Evolutionary conservation across 108 stramenopile genomes (phyloP).

Genomic region (Epipyxis sp.): DNA sequence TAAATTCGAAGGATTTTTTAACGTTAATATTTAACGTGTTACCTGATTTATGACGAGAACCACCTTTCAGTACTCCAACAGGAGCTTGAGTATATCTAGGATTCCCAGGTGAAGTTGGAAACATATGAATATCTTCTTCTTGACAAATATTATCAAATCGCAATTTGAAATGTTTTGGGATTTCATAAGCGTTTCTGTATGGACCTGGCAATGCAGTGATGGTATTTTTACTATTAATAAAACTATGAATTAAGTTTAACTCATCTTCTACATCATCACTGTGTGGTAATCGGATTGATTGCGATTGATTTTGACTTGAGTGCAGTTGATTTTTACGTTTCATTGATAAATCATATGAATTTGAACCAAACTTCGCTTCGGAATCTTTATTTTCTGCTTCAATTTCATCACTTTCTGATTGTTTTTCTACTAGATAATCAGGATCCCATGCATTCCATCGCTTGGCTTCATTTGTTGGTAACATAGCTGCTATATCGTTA

Average conservation of each 20-base stretch:
- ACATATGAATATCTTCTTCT: constrained; percentile 16
- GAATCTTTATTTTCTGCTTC: neutral
- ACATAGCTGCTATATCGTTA: constrained; percentile 10
- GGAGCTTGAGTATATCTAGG: neutral
- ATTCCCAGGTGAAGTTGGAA: neutral
- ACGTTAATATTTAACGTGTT: too few relatives aligned
- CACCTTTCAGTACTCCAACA: neutral
- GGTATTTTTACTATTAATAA: constrained; percentile 26
- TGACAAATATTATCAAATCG: neutral
- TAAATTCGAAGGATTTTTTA: too few relatives aligned
- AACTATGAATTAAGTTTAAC: constrained; percentile 6
- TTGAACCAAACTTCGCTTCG: neutral
- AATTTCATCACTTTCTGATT: neutral
- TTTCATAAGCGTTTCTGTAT: constrained; percentile 10
- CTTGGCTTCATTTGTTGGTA: constrained; percentile 22
- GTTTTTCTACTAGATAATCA: neutral
- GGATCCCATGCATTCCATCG: constrained; percentile 34
- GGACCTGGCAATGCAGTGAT: constrained; percentile 26
- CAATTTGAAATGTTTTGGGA: constrained; percentile 13
- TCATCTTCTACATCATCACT: constrained; percentile 22
- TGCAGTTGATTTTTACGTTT: neutral
- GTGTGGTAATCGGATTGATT: neutral
- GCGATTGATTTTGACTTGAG: neutral
- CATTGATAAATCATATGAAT: neutral
- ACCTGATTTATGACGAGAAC: neutral